Evolutionary conservation across 345 rosid species (phyloP), one percentile per base, ranked within the genome.

Genomic region (Boechera divaricarpa): DNA sequence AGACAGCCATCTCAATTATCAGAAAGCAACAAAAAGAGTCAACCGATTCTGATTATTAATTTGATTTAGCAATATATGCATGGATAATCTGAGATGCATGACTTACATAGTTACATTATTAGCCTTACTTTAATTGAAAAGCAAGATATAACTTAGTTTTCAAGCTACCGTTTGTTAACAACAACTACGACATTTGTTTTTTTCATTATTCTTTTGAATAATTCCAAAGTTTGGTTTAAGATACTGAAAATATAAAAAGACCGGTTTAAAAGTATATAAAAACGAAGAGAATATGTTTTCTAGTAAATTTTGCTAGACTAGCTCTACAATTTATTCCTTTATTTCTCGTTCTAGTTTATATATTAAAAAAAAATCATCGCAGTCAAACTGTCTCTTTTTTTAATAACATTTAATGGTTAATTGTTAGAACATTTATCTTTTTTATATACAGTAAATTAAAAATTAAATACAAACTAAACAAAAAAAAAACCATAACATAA

Each of bases 21-120:
- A 77, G 75, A 71, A 63, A 64, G 33, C 28, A 71, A 64, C 77
- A 77, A 77, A 63, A 70, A 71, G 67, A 71, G 81, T 64, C 77
- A 71, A 77, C 67, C 47, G 29, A 63, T 53, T 70, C 35, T 45
- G 76, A 63, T 63, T 70, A 70, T 47, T 55, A 45, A 47, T 49
- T 65, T 7, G 10, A 58, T 31, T 57, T 52, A 56, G 47, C 54
- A 42, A 66, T 18, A n/a, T 7, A 15, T 48, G 77, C 68, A 58
- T 72, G 63, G 63, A 59, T 65, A 78, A 39, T 65, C 24, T 21
- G 44, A 49, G 62, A 72, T 65, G 55, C 70, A 69, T 69, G 56
- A 47, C 45, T 29, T 48, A 64, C 36, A 61, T 54, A 31, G 32
- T 4, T 31, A 31, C 12, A 41, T 41, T 45, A 26, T 47, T 21